Base-by-base conservation (phyloP, 2,329 filamentous ascomycete genomes). In the Rhytidhysteron rufulum region DNA sequence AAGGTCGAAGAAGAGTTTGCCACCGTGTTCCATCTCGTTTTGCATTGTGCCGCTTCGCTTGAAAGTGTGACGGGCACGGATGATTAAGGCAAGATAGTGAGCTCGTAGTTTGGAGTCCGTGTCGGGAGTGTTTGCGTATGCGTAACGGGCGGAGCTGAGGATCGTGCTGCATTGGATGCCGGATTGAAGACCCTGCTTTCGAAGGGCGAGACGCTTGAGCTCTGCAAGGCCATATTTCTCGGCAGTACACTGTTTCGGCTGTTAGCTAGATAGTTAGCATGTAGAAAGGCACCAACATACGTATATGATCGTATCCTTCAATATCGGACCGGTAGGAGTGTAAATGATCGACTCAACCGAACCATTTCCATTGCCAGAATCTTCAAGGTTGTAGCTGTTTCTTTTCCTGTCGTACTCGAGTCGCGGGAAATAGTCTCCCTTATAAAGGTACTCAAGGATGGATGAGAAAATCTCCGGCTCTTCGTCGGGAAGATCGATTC, bases 1-100 rank as follows among this genome's bases (percentile, higher is more conserved):
- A 32, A 95, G 74, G 61, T 95, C 90, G 62, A 95, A 96, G 72
- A 95, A 95, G 43, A 95, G 74, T 58, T 86, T 86, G 39, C 88
- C 88, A 20, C 90, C 90, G 46, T 81, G 80, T 64, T 86, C 86
- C 89, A 96, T 95, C 71, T 95, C 89, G 52, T 87, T 80, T 69
- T 95, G 90, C 89, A 95, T 95, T 3, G 89, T 95, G 40, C 89
- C 88, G 66, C 88, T 95, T 40, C 88, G 78, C 75, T 95, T 95
- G 70, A 96, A 95, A 2, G 88, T 95, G 59, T 80, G 79, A 51
- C 90, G 80, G 54, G 85, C 88, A 50, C 89, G 83, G 61, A 95
- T 94, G 67, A 95, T 95, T 59, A 95, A 80, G 15, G 90, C 88
- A 27, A 95, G 81, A 55, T 95, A 96, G 67, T 95, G 89, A 18